phyloP scores from a whole-genome alignment of 2,329 filamentous ascomycete genomes.

The Aspergillus alliaceus region DNA sequence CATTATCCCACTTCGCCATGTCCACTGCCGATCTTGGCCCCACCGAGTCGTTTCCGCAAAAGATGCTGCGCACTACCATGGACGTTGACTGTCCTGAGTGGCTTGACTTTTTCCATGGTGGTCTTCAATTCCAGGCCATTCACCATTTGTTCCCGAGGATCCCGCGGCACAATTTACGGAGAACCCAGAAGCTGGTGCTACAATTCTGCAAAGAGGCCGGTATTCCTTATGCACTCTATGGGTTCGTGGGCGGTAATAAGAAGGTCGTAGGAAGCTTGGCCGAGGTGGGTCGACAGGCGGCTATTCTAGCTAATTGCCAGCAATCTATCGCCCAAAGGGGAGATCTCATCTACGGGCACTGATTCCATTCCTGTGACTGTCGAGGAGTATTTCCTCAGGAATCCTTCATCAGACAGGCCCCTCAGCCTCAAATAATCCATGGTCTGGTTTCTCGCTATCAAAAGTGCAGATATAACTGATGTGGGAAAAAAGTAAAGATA shows the following conservation, averaged over 20 bases:
- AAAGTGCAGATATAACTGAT: too few relatives aligned
- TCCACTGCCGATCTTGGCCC: constrained; percentile 82
- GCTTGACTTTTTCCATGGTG: constrained; percentile 87
- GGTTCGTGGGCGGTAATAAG: constrained; percentile 82
- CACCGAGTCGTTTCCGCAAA: constrained; percentile 82
- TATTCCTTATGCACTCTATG: constrained; percentile 82
- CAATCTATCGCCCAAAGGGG: too few relatives aligned
- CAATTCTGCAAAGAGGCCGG: constrained; percentile 80
- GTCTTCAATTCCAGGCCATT: constrained; percentile 84
- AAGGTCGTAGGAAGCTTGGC: constrained; percentile 75
- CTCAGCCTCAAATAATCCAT: too few relatives aligned
- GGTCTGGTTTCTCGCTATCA: too few relatives aligned
- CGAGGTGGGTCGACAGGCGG: too few relatives aligned
- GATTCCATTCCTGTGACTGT: too few relatives aligned
- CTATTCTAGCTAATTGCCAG: too few relatives aligned
- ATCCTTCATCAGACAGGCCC: too few relatives aligned
- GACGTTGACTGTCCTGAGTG: constrained; percentile 84
- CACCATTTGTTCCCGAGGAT: constrained; percentile 84
- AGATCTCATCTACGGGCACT: too few relatives aligned
- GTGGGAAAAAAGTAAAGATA: too few relatives aligned
- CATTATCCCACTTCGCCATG: constrained; percentile 93
- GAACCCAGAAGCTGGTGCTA: constrained; percentile 71
- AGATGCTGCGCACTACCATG: constrained; percentile 91
- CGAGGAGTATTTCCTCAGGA: too few relatives aligned
- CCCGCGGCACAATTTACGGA: constrained; percentile 79